phyloP scores from a whole-genome alignment of 208 protist species.

The Crithidia brevicula region DNA sequence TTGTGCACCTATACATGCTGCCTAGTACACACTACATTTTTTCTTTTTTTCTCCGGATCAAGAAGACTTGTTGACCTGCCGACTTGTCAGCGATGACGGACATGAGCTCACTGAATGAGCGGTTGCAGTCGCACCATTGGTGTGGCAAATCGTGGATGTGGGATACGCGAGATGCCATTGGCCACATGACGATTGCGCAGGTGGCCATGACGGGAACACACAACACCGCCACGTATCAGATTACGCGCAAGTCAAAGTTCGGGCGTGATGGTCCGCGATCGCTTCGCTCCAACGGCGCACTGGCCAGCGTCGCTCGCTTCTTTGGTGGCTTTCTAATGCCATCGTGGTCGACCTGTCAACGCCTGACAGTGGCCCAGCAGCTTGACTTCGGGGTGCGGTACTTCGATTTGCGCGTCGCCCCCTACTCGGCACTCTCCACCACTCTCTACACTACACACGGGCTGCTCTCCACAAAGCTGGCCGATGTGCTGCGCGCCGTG shows the following conservation, averaged over 20 bases:
- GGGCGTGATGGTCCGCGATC: conserved; percentile 40
- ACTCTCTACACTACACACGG: conserved; percentile 47
- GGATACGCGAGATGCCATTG: conserved; percentile 38
- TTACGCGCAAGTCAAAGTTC: conserved; percentile 34
- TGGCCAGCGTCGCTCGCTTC: conserved; percentile 26
- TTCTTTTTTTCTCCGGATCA: no score
- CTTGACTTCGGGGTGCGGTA: conserved; percentile 57
- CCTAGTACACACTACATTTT: no score
- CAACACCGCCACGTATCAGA: conserved; percentile 48
- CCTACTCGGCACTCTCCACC: not conserved
- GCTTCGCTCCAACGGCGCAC: conserved; percentile 10
- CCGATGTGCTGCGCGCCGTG: conserved; percentile 31
- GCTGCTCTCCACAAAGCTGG: conserved; percentile 38
- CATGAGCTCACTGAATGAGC: not conserved
- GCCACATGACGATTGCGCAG: conserved; percentile 33
- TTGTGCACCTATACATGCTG: no score
- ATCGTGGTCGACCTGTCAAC: conserved; percentile 54
- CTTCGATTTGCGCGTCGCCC: conserved; percentile 46
- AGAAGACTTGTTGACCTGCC: no score
- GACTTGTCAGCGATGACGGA: no score
- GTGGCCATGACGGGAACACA: conserved; percentile 49
- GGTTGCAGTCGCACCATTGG: conserved; percentile 12
- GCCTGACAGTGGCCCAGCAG: conserved; percentile 48
- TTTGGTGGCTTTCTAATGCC: conserved; percentile 26
- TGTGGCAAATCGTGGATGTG: conserved; percentile 47